Conservation (phyloP, 1,139 yeast species). For the Taphrina wiesneri region DNA sequence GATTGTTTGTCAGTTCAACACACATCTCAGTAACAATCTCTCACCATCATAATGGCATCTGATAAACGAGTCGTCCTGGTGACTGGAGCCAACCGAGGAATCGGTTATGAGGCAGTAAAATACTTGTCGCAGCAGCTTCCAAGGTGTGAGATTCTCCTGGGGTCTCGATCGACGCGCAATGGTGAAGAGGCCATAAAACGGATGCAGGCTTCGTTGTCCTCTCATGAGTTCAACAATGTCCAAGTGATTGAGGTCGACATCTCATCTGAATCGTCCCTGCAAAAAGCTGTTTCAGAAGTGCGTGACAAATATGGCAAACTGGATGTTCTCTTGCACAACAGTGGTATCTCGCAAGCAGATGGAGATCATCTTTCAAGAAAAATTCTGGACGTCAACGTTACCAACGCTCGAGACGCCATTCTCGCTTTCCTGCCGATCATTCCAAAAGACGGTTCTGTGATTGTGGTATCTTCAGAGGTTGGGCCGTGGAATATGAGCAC, state of each 20-base stretch:
- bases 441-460: not conserved
- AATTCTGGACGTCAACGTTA: not conserved
- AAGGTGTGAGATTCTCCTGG: not conserved
- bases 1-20: not conserved
- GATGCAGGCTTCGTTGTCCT: not conserved
- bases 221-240: conserved; percentile 3
- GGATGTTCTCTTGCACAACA: conserved; percentile 6
- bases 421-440: not conserved
- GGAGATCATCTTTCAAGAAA: not conserved
- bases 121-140: not conserved
- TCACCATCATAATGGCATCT: not conserved
- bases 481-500: conserved; percentile 4
- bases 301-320: not conserved
- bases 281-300: not conserved
- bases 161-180: conserved; percentile 1
- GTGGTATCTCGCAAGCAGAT: conserved; percentile 6
- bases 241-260: not conserved
- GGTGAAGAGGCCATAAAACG: not conserved
- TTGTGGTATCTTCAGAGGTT: conserved; percentile 6
- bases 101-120: conserved; percentile 7
- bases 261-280: not conserved
- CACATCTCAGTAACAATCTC: not conserved
- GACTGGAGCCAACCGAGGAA: not conserved
- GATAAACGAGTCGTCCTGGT: not conserved
- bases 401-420: not conserved